Conservation (phyloP, 2,329 filamentous ascomycete species). For the Neonectria magnoliae region DNA sequence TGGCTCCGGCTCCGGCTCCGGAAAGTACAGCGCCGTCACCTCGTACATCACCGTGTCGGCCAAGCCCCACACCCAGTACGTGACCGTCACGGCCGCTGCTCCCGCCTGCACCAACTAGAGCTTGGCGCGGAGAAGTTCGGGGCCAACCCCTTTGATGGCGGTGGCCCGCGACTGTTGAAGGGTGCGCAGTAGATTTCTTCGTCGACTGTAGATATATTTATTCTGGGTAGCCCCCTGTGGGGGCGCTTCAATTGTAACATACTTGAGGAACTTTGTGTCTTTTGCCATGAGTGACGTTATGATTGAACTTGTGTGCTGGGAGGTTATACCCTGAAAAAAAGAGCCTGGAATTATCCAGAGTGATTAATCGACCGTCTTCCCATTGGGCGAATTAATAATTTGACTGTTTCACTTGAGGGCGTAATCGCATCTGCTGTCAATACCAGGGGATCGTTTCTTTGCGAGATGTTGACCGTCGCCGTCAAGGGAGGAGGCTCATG, state of each 20-base stretch:
- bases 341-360: no score
- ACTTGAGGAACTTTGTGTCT: conserved; percentile 29
- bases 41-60: conserved; percentile 31
- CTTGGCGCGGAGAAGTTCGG: background rate
- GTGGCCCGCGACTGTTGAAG: background rate
- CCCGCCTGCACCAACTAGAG: conserved; percentile 28
- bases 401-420: no score
- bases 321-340: no score
- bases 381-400: no score
- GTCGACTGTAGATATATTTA: conserved; percentile 42
- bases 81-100: conserved; percentile 30
- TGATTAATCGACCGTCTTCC: no score
- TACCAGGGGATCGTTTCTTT: background rate
- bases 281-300: background rate
- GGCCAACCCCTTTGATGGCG: conserved; percentile 3
- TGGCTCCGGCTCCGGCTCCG: conserved; percentile 9
- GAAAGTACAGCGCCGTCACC: conserved; percentile 16
- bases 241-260: conserved; percentile 41
- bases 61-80: conserved; percentile 21
- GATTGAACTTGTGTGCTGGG: background rate
- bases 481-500: background rate
- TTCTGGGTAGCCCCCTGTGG: conserved; percentile 42
- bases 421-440: background rate
- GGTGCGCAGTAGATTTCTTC: conserved; percentile 22
- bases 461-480: background rate